These are phyloP conservation scores for Cordyceps farinosa DNA, from an alignment of 2,329 filamentous ascomycete species.

Conservation along the genomic window DNA sequence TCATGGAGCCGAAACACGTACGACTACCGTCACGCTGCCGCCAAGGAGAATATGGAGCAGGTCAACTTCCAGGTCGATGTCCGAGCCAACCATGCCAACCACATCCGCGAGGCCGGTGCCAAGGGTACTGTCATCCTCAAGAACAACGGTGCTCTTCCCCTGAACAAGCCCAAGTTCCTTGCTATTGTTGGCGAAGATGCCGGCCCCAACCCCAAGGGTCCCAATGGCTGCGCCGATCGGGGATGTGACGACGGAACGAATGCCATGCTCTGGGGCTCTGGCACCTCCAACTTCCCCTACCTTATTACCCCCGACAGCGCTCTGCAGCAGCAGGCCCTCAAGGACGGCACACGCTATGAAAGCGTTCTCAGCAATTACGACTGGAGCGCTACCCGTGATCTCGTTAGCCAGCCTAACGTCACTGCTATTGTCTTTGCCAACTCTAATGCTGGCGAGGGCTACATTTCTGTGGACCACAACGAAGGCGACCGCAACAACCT, in stretches of 20 bases:
- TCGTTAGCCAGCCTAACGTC: constrained; percentile 61
- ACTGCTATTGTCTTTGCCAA: constrained; percentile 88
- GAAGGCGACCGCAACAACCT: constrained; percentile 88
- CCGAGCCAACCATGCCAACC: constrained; percentile 64
- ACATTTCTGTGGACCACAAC: constrained; percentile 78
- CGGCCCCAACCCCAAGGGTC: constrained; percentile 67
- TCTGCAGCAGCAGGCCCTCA: constrained; percentile 58
- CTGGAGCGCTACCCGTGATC: constrained; percentile 55
- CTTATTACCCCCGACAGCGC: constrained; percentile 70
- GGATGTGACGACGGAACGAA: constrained; percentile 58
- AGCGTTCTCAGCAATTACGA: constrained; percentile 65
- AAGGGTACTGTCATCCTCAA: constrained; percentile 87
- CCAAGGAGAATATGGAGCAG: constrained; percentile 57
- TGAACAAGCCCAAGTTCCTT: constrained; percentile 73
- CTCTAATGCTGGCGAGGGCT: constrained; percentile 81
- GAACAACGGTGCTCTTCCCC: constrained; percentile 71
- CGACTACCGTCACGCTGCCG: constrained; percentile 63
- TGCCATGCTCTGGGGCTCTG: constrained; percentile 77
- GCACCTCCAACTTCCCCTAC: constrained; percentile 71
- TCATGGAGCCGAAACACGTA: constrained; percentile 80
- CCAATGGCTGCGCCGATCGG: constrained; percentile 74
- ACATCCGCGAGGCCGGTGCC: constrained; percentile 74
- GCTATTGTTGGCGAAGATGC: constrained; percentile 82
- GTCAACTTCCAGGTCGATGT: constrained; percentile 84
- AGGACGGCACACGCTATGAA: constrained; percentile 58